phyloP scores from a whole-genome alignment of 148 eudicot species.

The Rhododendron griersonianum region DNA sequence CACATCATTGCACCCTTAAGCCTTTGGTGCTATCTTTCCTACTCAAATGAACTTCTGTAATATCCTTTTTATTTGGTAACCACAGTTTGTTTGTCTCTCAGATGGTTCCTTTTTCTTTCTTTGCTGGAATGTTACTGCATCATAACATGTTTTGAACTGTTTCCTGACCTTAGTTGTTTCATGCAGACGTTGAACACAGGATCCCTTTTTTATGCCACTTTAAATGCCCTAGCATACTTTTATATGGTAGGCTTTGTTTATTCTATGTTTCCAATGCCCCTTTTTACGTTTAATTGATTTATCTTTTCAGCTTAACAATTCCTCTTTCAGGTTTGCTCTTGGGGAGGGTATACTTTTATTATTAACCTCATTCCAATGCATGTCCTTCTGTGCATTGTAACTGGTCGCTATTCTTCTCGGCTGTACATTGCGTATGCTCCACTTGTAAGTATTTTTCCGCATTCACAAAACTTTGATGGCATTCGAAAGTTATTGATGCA shows the following conservation, averaged over 20 bases:
- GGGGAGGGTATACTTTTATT: constrained; percentile 99
- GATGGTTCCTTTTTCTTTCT: not conserved
- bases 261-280: not conserved
- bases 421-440: constrained; percentile 96
- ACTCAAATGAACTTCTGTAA: not conserved
- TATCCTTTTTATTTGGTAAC: not conserved
- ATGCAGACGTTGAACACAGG: constrained; percentile 95
- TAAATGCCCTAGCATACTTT: constrained; percentile 81
- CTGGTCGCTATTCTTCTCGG: constrained; percentile 91
- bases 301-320: not conserved
- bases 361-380: constrained; percentile 97
- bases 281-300: constrained; percentile 10
- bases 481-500: not conserved
- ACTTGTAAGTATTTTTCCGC: constrained; percentile 49
- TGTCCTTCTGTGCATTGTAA: constrained; percentile 86
- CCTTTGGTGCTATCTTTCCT: not conserved
- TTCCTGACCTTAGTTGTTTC: constrained; percentile 16
- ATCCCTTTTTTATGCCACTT: constrained; percentile 87
- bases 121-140: not conserved
- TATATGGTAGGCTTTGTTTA: constrained; percentile 63
- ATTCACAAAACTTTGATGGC: not conserved
- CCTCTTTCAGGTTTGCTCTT: constrained; percentile 78
- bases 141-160: constrained; percentile 2
- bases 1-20: not conserved
- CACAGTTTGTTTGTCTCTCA: not conserved